Percentiles rank a stretch among this genome's conserved stretches.
Evolutionary conservation across 2,329 filamentous ascomycete species (phyloP).

Genomic region (Hawksworthiomyces lignivorus): DNA sequence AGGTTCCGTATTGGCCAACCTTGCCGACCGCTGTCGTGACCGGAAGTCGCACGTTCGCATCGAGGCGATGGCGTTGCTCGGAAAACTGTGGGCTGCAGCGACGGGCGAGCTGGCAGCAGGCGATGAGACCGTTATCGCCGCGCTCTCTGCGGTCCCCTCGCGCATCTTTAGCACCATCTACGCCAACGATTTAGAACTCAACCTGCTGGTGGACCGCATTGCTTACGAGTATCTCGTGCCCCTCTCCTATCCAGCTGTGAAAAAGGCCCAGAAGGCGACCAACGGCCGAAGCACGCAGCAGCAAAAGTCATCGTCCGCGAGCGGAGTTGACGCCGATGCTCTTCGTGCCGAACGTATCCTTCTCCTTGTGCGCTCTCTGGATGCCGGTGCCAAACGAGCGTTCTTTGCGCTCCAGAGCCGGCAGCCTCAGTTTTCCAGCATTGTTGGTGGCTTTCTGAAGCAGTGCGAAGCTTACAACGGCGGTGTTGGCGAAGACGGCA

Average conservation of each 20-base stretch:
- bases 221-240: slow-evolving; percentile 86
- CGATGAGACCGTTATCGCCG: slow-evolving; percentile 64
- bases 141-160: slow-evolving; percentile 76
- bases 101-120: slow-evolving; percentile 78
- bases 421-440: slow-evolving; percentile 66
- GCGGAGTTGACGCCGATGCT: slow-evolving; percentile 58
- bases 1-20: slow-evolving; percentile 69
- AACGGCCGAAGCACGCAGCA: slow-evolving; percentile 32
- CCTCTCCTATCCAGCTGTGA: slow-evolving; percentile 68
- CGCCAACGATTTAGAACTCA: slow-evolving; percentile 80
- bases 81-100: slow-evolving; percentile 88
- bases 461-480: slow-evolving; percentile 88
- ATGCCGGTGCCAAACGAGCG: slow-evolving; percentile 70
- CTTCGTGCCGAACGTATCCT: slow-evolving; percentile 80
- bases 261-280: slow-evolving; percentile 55
- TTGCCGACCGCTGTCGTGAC: slow-evolving; percentile 86
- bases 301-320: slow-evolving; percentile 2
- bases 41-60: slow-evolving; percentile 72
- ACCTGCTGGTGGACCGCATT: slow-evolving; percentile 74
- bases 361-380: slow-evolving; percentile 70
- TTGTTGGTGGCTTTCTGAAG: slow-evolving; percentile 68
- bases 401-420: slow-evolving; percentile 81
- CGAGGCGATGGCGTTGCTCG: slow-evolving; percentile 78
- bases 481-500: slow-evolving; percentile 68
- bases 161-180: slow-evolving; percentile 84